Base-by-base conservation (phyloP, 2,329 filamentous ascomycete genomes). In the Cladosporium sphaerospermum region DNA sequence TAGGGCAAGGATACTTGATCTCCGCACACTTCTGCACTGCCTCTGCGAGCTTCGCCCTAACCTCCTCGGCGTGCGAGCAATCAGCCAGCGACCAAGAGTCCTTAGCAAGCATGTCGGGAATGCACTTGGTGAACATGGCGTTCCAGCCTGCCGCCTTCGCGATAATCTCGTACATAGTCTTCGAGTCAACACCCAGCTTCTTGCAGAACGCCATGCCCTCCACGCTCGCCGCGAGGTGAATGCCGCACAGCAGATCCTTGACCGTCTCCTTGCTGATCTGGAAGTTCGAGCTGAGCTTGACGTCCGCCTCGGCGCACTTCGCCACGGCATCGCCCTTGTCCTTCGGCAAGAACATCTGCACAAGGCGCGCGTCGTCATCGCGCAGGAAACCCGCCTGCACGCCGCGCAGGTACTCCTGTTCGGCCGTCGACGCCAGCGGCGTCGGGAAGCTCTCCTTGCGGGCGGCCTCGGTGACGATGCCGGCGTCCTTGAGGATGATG, bases 401-500 rank as follows among this genome's bases (percentile, higher is more conserved):
- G 11, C 77, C 81, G 28, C 79, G 69, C 52, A 85, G 77, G 63
- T 85, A 86, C 28, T 79, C 75, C 65, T 86, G 82, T 68, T 88
- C 84, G 9, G 84, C 83, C 0, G 77, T 74, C 36, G 76, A 78
- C 52, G 78, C 80, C 63, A 88, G 78, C 0, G 81, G 81, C 1
- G 78, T 78, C 0, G 82, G 77, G 64, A 85, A 86, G 28, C 73
- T 72, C 51, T 73, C 69, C 40, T 79, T 71, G 16, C 82, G 73
- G 1, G 83, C 82, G 54, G 82, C 82, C 23, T 80, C 78, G 1
- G 84, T 87, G 64, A 88, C 85, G 67, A 88, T 88, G 46, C 79
- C 76, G 10, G 71, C 71, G 55, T 77, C 74, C 59, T 77, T 76
- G 11, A 74, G 58, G 37, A 76, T 76, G 55, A 76, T 77, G 3